Evolutionary conservation across 148 eudicot species (phyloP).

Genomic region (Cornus controversa): DNA sequence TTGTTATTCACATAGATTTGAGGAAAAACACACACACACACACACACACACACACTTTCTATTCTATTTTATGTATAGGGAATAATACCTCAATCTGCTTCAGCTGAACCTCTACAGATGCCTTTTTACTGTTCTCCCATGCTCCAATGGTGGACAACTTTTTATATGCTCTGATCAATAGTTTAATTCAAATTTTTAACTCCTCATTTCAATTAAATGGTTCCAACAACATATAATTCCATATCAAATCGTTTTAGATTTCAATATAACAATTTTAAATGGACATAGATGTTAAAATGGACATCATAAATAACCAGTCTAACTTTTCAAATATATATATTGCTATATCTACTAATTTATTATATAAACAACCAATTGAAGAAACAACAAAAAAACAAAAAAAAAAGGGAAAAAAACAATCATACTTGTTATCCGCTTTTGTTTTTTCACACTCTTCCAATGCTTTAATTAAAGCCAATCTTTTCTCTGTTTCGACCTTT

Average conservation of each 20-base stretch:
- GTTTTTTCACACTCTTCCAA: slow-evolving; percentile 77
- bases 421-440: slow-evolving; percentile 66
- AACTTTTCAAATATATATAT: background rate
- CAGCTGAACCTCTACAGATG: slow-evolving; percentile 51
- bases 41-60: too few relatives aligned
- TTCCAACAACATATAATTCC: too few relatives aligned
- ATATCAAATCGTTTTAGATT: background rate
- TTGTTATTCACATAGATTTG: too few relatives aligned
- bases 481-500: slow-evolving; percentile 56
- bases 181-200: background rate
- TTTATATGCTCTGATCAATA: slow-evolving; percentile 54
- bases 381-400: background rate
- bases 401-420: background rate
- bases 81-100: slow-evolving; percentile 66
- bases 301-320: too few relatives aligned
- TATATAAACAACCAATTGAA: too few relatives aligned
- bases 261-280: too few relatives aligned
- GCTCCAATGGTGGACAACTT: slow-evolving; percentile 47
- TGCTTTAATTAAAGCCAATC: slow-evolving; percentile 59
- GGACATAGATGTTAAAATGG: background rate
- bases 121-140: slow-evolving; percentile 71
- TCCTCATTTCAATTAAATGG: background rate
- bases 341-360: background rate
- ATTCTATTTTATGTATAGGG: too few relatives aligned
- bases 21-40: too few relatives aligned